Evolutionary conservation across 2,329 filamentous ascomycete species (phyloP).

Genomic region (Sporothrix pseudoabietina): DNA sequence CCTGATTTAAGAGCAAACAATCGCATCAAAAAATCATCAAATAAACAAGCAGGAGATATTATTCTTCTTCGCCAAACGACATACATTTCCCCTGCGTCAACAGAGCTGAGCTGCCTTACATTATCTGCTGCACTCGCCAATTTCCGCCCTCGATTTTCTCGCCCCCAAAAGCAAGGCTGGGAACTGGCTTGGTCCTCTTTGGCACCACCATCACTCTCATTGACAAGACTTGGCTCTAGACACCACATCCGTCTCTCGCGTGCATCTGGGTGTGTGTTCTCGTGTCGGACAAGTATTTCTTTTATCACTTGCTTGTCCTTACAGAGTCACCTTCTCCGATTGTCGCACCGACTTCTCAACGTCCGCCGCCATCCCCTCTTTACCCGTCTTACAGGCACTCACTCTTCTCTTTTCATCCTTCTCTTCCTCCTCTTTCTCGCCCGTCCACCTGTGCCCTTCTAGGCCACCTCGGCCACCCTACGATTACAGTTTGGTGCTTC

Average conservation of each 20-base stretch:
- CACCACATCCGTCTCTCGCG: neutral
- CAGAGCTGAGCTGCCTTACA: neutral
- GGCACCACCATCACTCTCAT: neutral
- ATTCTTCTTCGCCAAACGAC: neutral
- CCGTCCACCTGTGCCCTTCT: neutral
- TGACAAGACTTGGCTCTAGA: constrained; percentile 1
- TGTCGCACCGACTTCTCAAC: neutral
- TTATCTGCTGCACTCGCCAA: neutral
- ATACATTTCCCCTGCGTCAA: neutral
- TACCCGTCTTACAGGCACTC: neutral
- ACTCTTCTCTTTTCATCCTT: neutral
- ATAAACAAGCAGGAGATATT: neutral
- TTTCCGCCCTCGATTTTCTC: neutral
- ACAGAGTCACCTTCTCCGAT: constrained; percentile 13
- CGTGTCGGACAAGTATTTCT: neutral
- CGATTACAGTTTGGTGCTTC: neutral
- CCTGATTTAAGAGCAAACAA: neutral
- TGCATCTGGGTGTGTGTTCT: constrained; percentile 9
- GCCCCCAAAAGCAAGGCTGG: constrained; percentile 14
- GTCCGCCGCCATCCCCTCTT: constrained; percentile 22
- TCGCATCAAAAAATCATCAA: neutral
- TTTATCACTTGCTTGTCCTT: neutral
- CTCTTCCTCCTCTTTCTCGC: neutral
- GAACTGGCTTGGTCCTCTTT: neutral
- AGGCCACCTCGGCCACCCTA: neutral